Conservation (phyloP, 2,329 filamentous ascomycete genomes). For the Fusarium scirpi region DNA sequence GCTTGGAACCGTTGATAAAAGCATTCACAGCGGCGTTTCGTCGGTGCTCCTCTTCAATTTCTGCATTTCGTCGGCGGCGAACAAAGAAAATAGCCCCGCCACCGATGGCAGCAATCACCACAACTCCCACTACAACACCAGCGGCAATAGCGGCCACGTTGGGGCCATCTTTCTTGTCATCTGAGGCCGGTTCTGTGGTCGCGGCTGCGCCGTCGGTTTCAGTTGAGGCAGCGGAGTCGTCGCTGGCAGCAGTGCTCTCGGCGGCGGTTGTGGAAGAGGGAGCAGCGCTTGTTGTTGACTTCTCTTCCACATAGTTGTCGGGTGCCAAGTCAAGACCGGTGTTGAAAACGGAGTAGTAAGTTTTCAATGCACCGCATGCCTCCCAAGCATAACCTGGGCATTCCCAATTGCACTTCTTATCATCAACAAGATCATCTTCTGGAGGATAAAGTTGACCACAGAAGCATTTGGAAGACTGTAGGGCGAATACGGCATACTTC, state of each 20-base stretch:
- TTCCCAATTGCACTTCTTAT: slow-evolving; percentile 70
- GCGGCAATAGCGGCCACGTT: slow-evolving; percentile 88
- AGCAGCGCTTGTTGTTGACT: slow-evolving; percentile 31
- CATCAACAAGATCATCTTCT: slow-evolving; percentile 62
- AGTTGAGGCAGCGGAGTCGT: not conserved
- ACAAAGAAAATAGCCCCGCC: slow-evolving; percentile 80
- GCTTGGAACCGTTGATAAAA: slow-evolving; percentile 75
- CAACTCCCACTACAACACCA: slow-evolving; percentile 86
- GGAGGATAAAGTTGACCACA: slow-evolving; percentile 79
- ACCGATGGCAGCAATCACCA: slow-evolving; percentile 73
- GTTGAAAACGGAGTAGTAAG: slow-evolving; percentile 63
- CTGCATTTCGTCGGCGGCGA: slow-evolving; percentile 79
- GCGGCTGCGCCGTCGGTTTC: slow-evolving; percentile 29
- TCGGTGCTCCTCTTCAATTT: slow-evolving; percentile 86
- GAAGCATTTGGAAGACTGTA: slow-evolving; percentile 74
- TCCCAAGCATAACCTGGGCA: slow-evolving; percentile 74
- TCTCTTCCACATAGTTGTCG: slow-evolving; percentile 20
- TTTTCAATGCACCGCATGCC: slow-evolving; percentile 65
- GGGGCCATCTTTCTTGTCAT: slow-evolving; percentile 55
- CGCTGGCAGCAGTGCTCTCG: slow-evolving; percentile 31
- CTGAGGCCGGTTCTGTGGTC: slow-evolving; percentile 1
- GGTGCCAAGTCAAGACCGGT: slow-evolving; percentile 60
- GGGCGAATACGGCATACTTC: slow-evolving; percentile 69
- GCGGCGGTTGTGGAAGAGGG: slow-evolving; percentile 46
- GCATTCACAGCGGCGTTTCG: slow-evolving; percentile 82